Base-by-base conservation (phyloP, 2,329 filamentous ascomycete genomes). In the Colletotrichum shisoi region DNA sequence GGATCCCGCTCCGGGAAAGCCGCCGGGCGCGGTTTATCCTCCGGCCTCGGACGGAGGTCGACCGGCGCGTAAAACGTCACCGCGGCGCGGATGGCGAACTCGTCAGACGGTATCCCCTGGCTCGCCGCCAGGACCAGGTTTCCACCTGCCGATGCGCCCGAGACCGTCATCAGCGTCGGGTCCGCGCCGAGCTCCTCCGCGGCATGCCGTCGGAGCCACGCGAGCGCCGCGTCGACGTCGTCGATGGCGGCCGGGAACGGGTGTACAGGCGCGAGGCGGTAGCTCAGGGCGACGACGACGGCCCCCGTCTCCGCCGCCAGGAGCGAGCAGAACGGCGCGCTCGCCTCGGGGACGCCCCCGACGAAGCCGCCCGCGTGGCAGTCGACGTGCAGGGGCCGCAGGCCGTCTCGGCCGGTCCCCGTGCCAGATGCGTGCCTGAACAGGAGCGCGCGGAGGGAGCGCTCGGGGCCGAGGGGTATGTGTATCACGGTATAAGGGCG, bases 221-320 rank as follows among this genome's bases (percentile, higher is more conserved):
- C 70, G 13, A 84, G 71, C 0, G 79, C 75, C 46, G 80, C 80
- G 59, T 83, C 79, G 2, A 80, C 76, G 70, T 87, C 84, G 60
- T 84, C 74, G 1, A 85, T 74, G 3, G 79, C 79, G 1, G 73
- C 75, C 0, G 84, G 84, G 63, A 85, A 86, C 27, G 76, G 74
- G 69, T 84, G 75, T 64, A 84, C 83, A 0, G 84, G 84, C 8
- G 82, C 83, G 39, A 84, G 78, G 1, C 84, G 76, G 69, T 86
- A 85, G 19, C 83, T 82, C 4, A 85, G 77, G 63, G 82, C 82
- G 8, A 85, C 75, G 17, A 81, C 80, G 0, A 83, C 76, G 2
- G 80, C 80, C 1, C 79, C 81, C 0, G 80, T 82, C 44, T 76
- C 70, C 17, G 73, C 68, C 1, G 77, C 77, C 1, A 83, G 67